Evolutionary conservation across 495 filamentous ascomycete genomes (phyloP), one percentile per base, ranked within the genome.

Genomic region (Aspergillus funiculosus): DNA sequence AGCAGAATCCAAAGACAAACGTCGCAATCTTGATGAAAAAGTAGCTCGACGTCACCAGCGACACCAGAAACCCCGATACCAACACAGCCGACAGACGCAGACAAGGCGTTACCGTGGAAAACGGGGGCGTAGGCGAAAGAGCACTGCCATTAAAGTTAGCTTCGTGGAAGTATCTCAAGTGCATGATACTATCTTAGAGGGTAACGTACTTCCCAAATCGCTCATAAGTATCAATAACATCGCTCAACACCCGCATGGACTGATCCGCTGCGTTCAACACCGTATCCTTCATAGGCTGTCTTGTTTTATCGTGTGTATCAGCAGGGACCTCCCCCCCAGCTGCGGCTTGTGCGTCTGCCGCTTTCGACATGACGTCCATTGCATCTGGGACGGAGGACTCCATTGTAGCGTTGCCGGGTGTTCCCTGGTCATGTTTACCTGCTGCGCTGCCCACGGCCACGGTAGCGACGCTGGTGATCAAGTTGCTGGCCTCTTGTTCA

Each of bases 401-500:
- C 0, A 76, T 59, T 0, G 68, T 58, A n/a, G 63, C 59, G 3
- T 56, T 62, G 19, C 73, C 64, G 4, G 64, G 60, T 7, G 76
- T 71, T 2, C 65, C 71, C 42, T 78, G 74, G 2, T 79, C 77
- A 47, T 82, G 74, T 52, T 89, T 89, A 0, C 85, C 88, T 0
- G 83, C 78, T 0, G 85, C 86, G 40, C 83, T 86, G 37, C 81
- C 81, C 27, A 92, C 67, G 0, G 85, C 85, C 6, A 94, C 79
- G 2, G 75, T 76, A 5, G 85, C 82, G 42, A 92, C 81, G 21
- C 82, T 78, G 50, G 82, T 83, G 25, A 92, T 79, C 49, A 95
- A 81, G 52, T 88, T 90, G 51, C 73, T 81, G 2, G 89, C 89
- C 60, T 94, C 89, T 48, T 84, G 78, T 58, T 95, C 89, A 4